phyloP scores from a whole-genome alignment of 352 stramenopile genomes.

The Stramenopiles sp. region DNA sequence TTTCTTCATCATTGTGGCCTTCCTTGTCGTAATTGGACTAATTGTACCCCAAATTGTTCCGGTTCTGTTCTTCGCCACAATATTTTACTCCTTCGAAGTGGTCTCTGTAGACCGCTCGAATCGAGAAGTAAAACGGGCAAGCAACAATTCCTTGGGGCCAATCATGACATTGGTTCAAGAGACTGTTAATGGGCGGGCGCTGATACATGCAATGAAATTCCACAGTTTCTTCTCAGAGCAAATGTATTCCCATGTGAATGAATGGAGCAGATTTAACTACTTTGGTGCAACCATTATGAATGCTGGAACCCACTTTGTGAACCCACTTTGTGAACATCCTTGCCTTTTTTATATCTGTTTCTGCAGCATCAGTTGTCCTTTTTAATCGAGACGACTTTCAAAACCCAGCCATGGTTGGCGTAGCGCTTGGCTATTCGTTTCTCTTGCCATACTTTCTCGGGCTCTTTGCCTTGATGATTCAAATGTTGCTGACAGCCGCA shows the following conservation, averaged over 20 bases:
- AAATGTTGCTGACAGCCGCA: background rate
- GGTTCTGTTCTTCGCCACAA: background rate
- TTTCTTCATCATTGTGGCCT: background rate
- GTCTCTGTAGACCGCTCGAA: background rate
- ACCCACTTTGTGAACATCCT: background rate
- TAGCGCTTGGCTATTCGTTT: background rate
- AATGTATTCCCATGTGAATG: background rate
- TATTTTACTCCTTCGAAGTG: background rate
- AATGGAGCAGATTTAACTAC: background rate
- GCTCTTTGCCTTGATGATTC: background rate
- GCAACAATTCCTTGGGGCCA: background rate
- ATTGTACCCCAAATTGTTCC: background rate
- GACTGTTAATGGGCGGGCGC: background rate
- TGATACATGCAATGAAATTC: conserved; percentile 4
- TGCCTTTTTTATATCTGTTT: background rate
- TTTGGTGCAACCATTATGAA: background rate
- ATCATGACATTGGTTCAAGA: background rate
- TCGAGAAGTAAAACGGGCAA: background rate
- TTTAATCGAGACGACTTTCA: background rate
- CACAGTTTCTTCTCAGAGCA: background rate
- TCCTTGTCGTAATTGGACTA: background rate
- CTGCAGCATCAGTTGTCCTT: background rate
- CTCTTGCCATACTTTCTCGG: background rate
- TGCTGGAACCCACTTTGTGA: background rate
- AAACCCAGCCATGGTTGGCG: background rate